Base-by-base conservation (phyloP, 352 stramenopile genomes). In the Globisporangium takayamanum region DNA sequence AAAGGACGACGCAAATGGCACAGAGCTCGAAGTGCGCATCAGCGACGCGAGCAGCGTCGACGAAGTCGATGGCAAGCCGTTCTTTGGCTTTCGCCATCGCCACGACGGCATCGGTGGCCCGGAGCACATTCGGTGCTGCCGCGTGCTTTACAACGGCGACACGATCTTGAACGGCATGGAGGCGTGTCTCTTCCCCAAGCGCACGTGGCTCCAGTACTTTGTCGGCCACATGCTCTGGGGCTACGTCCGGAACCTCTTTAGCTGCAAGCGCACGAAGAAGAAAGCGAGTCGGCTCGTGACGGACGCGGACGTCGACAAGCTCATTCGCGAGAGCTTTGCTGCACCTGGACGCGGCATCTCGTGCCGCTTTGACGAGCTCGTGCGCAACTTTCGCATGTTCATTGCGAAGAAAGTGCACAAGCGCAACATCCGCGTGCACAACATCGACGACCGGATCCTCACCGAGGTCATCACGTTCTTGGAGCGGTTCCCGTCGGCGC, bases 381-480 rank as follows among this genome's bases (percentile, higher is more conserved):
- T 92, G 44, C 76, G 79, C 36, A 88, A 89, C 55, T 90, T 92
- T 54, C 78, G 82, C 60, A 84, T 92, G 68, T 85, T 92, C 46
- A 86, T 92, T 50, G 77, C 78, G 18, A 92, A 92, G 55, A 89
- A 89, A 50, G 67, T 79, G 36, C 78, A 89, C 61, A 76, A 76
- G 44, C 72, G 71, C 26, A 68, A 76, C 48, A 68, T 84, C 60
- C 72, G 69, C 37, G 72, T 89, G 14, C 57, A 70, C 26, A 76
- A 92, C 45, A 52, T 90, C 46, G 80, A 92, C 44, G 80, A 84
- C 26, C 76, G 72, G 50, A 88, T 92, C 50, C 82, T 79, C 47
- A 57, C 69, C 37, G 79, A 92, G 52, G 82, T 88, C 46, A 89
- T 92, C 53, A 78, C 76, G 18, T 89, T 92, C 48, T 51, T 92